A percentile compares a stretch with the other conserved stretches of the same genome.
phyloP scores from a whole-genome alignment of 495 filamentous ascomycete genomes.

The Bathelium albidoporum region DNA sequence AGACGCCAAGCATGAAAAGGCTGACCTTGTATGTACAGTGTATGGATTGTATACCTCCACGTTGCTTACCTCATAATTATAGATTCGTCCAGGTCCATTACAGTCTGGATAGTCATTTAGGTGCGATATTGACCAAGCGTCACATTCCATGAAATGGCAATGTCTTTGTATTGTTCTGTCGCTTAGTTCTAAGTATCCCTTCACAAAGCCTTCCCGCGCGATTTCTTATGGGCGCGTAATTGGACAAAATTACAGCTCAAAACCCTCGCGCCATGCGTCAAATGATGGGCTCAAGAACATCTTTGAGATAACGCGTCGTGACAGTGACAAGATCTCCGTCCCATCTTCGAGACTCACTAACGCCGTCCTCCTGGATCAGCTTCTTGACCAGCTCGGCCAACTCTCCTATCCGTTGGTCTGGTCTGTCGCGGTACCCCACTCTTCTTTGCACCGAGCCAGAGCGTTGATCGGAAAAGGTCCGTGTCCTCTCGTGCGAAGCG shows the following conservation, averaged over 20 bases:
- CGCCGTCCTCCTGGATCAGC: background rate
- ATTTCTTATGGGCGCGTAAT: no score
- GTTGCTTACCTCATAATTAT: no score
- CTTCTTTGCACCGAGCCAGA: background rate
- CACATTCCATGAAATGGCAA: no score
- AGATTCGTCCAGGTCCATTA: no score
- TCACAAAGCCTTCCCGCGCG: no score
- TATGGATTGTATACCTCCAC: no score
- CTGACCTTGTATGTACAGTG: no score
- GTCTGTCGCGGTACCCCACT: background rate
- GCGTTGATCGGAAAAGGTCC: background rate
- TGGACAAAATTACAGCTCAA: background rate
- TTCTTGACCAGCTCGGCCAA: background rate
- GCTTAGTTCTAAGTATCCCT: background rate
- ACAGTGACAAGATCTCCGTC: background rate
- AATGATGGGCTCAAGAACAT: background rate
- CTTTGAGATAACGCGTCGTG: background rate
- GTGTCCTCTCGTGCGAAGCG: background rate
- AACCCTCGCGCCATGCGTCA: background rate
- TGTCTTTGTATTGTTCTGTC: background rate
- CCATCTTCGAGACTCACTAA: background rate
- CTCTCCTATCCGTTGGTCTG: background rate
- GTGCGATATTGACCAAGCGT: no score
- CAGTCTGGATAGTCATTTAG: no score
- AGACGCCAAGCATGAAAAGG: no score